Percentiles rank a stretch among this genome's conserved stretches.
Evolutionary conservation across 2,329 filamentous ascomycete species (phyloP).

Genomic region (Emmonsiellopsis sp.): DNA sequence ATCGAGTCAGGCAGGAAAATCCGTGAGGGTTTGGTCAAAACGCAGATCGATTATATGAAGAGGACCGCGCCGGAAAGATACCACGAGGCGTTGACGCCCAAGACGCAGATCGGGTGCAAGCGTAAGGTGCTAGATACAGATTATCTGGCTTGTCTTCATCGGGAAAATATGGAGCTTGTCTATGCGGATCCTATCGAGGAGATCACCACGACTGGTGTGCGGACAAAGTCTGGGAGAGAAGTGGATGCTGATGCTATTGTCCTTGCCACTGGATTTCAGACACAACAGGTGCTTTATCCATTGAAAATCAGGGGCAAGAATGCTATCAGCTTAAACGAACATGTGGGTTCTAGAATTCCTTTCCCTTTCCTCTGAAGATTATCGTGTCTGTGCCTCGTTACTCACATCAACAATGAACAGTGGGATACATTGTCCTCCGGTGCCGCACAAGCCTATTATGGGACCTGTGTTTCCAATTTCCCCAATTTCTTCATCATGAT

Average conservation of each 20-base stretch:
- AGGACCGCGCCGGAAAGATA: slow-evolving; percentile 35
- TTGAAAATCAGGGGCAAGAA: slow-evolving; percentile 39
- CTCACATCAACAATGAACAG: slow-evolving; percentile 13
- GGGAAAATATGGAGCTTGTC: slow-evolving; percentile 34
- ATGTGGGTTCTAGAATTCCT: slow-evolving; percentile 15
- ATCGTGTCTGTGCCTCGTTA: neutral
- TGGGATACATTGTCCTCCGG: slow-evolving; percentile 30
- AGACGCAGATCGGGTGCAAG: slow-evolving; percentile 41
- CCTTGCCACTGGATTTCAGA: slow-evolving; percentile 43
- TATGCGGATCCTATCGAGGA: slow-evolving; percentile 31
- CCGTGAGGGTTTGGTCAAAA: slow-evolving; percentile 27
- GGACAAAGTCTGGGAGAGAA: slow-evolving; percentile 29
- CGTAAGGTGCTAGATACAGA: slow-evolving; percentile 40
- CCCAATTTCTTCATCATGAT: slow-evolving; percentile 41
- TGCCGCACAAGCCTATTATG: slow-evolving; percentile 39
- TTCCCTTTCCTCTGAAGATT: slow-evolving; percentile 13
- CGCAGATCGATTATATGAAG: slow-evolving; percentile 36
- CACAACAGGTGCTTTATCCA: slow-evolving; percentile 38
- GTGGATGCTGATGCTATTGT: slow-evolving; percentile 40
- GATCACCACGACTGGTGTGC: slow-evolving; percentile 31
- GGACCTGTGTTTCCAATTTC: slow-evolving; percentile 41
- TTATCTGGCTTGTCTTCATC: slow-evolving; percentile 37
- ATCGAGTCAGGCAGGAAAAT: slow-evolving; percentile 29
- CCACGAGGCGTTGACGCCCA: slow-evolving; percentile 36
- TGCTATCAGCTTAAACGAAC: slow-evolving; percentile 23